Evolutionary conservation across 208 protist genomes (phyloP).

Genomic region (Novymonas esmeraldas): DNA sequence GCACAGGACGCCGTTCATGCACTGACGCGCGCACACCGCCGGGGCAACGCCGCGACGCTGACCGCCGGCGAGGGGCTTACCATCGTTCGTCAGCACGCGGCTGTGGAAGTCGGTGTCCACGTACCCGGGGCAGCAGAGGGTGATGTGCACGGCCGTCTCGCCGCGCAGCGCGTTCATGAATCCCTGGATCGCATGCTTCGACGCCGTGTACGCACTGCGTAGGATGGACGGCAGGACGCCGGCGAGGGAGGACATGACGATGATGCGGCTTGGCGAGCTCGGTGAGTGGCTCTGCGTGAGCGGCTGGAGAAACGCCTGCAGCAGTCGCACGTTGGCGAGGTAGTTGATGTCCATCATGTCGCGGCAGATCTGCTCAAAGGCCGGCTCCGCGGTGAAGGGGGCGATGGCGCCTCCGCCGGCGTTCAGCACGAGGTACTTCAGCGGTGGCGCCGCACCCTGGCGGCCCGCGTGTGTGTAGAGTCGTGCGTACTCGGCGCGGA

Average conservation of each 20-base stretch:
- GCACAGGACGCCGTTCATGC: conserved; percentile 56
- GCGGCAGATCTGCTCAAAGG: conserved; percentile 58
- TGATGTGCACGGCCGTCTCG: conserved; percentile 73
- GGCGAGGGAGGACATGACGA: conserved; percentile 81
- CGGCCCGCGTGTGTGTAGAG: conserved; percentile 16
- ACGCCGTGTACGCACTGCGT: conserved; percentile 79
- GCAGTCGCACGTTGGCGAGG: conserved; percentile 79
- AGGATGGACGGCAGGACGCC: conserved; percentile 78
- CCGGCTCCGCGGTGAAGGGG: conserved; percentile 54
- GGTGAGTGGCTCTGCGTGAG: conserved; percentile 42
- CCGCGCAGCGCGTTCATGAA: conserved; percentile 88
- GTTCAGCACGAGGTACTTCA: conserved; percentile 85
- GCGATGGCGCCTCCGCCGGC: conserved; percentile 80
- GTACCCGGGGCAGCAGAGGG: conserved; percentile 84
- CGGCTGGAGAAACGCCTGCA: conserved; percentile 68
- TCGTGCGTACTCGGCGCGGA: conserved; percentile 26
- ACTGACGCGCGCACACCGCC: conserved; percentile 49
- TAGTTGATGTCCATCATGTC: conserved; percentile 90
- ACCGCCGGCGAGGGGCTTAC: conserved; percentile 37
- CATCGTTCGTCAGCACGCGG: conserved; percentile 45
- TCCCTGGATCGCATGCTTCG: conserved; percentile 88
- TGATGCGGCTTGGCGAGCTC: conserved; percentile 52
- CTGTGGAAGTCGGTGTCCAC: conserved; percentile 88
- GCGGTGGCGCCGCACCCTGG: conserved; percentile 1
- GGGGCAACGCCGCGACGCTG: conserved; percentile 67